These are phyloP conservation scores for Suillus plorans DNA, from an alignment of 768 basidiomycete genomes.

Conservation along the genomic window DNA sequence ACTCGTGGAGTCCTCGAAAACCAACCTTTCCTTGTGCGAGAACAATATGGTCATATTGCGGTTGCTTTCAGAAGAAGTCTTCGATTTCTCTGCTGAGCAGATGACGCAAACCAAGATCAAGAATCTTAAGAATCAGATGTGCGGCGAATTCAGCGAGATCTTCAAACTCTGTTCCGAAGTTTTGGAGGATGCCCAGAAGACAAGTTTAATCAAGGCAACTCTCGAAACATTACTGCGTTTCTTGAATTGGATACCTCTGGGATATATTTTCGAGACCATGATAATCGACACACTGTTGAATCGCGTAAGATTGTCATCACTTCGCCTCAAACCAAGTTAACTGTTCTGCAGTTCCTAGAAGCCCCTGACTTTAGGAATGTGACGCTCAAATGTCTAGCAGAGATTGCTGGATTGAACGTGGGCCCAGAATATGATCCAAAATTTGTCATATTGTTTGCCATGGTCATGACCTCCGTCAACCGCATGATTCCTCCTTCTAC, in stretches of 20 bases:
- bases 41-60: slow-evolving; percentile 99
- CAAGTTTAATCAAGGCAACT: slow-evolving; percentile 90
- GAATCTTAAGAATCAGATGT: slow-evolving; percentile 97
- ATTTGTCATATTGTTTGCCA: slow-evolving; percentile 95
- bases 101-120: slow-evolving; percentile 99
- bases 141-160: slow-evolving; percentile 94
- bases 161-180: slow-evolving; percentile 98
- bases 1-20: slow-evolving; percentile 95
- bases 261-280: slow-evolving; percentile 98
- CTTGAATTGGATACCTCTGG: slow-evolving; percentile 98
- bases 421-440: slow-evolving; percentile 97
- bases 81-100: slow-evolving; percentile 97
- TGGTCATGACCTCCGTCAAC: slow-evolving; percentile 97
- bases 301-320: slow-evolving; percentile 58
- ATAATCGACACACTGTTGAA: slow-evolving; percentile 92
- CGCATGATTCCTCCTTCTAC: slow-evolving; percentile 96
- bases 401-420: slow-evolving; percentile 93
- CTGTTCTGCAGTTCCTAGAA: slow-evolving; percentile 78
- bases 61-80: slow-evolving; percentile 97
- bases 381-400: slow-evolving; percentile 93
- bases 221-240: slow-evolving; percentile 94
- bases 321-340: slow-evolving; percentile 12
- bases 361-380: slow-evolving; percentile 96
- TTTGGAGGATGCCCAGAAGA: slow-evolving; percentile 94
- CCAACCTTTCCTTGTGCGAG: slow-evolving; percentile 94